phyloP scores from a whole-genome alignment of 2,329 filamentous ascomycete genomes.

The Ophiostoma tasmaniense region DNA sequence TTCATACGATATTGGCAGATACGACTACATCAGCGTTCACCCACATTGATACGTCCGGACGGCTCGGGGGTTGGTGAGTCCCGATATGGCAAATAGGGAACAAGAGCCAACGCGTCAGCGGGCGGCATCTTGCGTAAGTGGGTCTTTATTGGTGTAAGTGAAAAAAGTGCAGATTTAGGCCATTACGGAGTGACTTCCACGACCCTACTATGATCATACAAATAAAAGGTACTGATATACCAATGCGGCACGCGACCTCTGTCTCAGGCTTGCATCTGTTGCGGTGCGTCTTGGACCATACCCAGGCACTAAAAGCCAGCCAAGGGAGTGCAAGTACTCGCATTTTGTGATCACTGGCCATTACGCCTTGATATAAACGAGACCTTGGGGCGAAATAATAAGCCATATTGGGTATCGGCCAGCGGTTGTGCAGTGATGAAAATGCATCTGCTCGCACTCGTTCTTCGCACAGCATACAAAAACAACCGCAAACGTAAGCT shows the following conservation, averaged over 20 bases:
- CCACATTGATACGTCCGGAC: constrained; percentile 1
- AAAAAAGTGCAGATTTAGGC: not conserved
- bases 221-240: not conserved
- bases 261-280: not conserved
- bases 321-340: not conserved
- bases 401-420: too few species aligned
- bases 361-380: not conserved
- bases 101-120: not conserved
- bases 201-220: not conserved
- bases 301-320: not conserved
- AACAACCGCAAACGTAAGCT: not conserved
- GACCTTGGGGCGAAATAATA: too few species aligned
- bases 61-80: not conserved
- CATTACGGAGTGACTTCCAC: not conserved
- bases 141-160: not conserved
- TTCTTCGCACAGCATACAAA: not conserved
- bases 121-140: not conserved
- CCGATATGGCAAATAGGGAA: not conserved
- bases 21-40: not conserved
- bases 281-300: not conserved
- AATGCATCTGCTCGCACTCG: not conserved
- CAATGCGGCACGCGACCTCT: not conserved
- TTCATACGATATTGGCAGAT: not conserved
- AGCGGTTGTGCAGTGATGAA: too few species aligned
- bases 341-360: not conserved